phyloP scores from a whole-genome alignment of 345 rosid genomes.

The Citrus inodora region DNA sequence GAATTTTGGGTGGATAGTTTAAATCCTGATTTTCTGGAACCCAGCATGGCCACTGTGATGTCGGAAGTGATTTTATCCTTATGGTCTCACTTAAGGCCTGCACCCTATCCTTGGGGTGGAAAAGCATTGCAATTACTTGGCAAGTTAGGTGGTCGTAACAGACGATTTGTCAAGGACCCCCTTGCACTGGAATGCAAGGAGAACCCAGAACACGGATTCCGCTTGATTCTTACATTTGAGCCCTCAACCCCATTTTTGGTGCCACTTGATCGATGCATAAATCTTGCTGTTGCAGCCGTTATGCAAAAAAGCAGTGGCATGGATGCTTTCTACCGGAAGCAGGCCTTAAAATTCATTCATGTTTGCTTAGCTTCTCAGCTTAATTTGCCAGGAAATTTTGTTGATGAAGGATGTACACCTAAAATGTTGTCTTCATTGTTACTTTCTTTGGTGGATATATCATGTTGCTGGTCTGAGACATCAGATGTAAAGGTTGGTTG shows the following conservation, averaged over 20 bases:
- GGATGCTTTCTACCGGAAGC: slow-evolving; percentile 81
- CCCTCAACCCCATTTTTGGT: slow-evolving; percentile 94
- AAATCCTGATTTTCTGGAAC: slow-evolving; percentile 97
- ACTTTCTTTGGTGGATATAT: slow-evolving; percentile 64
- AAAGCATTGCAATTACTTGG: slow-evolving; percentile 96
- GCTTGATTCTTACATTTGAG: slow-evolving; percentile 93
- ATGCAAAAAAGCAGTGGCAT: slow-evolving; percentile 59
- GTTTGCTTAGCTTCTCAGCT: slow-evolving; percentile 95
- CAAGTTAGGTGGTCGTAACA: slow-evolving; percentile 96
- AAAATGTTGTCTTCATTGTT: slow-evolving; percentile 61
- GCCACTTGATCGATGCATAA: slow-evolving; percentile 86
- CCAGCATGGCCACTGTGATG: slow-evolving; percentile 97
- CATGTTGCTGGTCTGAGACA: slow-evolving; percentile 74
- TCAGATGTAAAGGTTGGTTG: slow-evolving; percentile 75
- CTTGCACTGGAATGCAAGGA: slow-evolving; percentile 98
- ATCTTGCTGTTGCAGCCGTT: slow-evolving; percentile 93
- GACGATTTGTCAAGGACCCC: slow-evolving; percentile 95
- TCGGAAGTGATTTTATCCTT: slow-evolving; percentile 94
- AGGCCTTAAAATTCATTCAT: slow-evolving; percentile 81
- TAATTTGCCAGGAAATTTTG: slow-evolving; percentile 81
- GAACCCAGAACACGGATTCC: slow-evolving; percentile 96
- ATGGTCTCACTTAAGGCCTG: slow-evolving; percentile 96
- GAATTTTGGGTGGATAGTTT: slow-evolving; percentile 99
- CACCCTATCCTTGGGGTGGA: slow-evolving; percentile 91
- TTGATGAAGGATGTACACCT: slow-evolving; percentile 66